Evolutionary conservation across 768 basidiomycete species (phyloP).

Genomic region (Lactifluus echinatus): DNA sequence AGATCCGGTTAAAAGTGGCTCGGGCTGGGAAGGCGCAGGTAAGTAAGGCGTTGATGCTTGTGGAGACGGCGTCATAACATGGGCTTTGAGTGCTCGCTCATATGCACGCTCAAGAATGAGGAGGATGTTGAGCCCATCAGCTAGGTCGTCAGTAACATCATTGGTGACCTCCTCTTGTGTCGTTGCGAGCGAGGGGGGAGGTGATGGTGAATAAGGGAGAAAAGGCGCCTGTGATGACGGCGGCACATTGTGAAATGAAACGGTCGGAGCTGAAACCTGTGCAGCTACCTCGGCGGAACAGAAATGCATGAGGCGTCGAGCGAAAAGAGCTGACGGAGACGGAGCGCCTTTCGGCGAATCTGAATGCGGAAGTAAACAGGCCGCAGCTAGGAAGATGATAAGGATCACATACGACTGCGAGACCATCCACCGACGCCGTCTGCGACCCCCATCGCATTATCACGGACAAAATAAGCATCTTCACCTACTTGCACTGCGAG

Average conservation of each 20-base stretch:
- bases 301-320: slow-evolving; percentile 78
- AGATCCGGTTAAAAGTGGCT: slow-evolving; percentile 48
- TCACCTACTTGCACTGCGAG: slow-evolving; percentile 81
- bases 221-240: background rate
- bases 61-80: slow-evolving; percentile 33
- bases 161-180: slow-evolving; percentile 37
- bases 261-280: slow-evolving; percentile 17
- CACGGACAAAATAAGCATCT: slow-evolving; percentile 78
- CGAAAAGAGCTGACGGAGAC: slow-evolving; percentile 51
- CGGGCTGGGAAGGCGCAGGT: slow-evolving; percentile 8
- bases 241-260: slow-evolving; percentile 12
- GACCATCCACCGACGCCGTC: slow-evolving; percentile 96
- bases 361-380: background rate
- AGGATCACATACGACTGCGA: slow-evolving; percentile 27
- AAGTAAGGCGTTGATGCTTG: slow-evolving; percentile 13
- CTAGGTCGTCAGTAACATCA: slow-evolving; percentile 48
- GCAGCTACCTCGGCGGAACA: slow-evolving; percentile 54
- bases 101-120: slow-evolving; percentile 64
- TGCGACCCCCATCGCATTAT: slow-evolving; percentile 87
- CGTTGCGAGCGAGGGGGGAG: background rate
- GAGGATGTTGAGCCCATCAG: slow-evolving; percentile 62
- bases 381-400: background rate
- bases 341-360: slow-evolving; percentile 18
- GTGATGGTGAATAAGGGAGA: background rate
- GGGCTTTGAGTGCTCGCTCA: slow-evolving; percentile 53